Base-by-base conservation (phyloP, 192 early-diverging fungal genomes). In the Rhizoclosmatium sp. region DNA sequence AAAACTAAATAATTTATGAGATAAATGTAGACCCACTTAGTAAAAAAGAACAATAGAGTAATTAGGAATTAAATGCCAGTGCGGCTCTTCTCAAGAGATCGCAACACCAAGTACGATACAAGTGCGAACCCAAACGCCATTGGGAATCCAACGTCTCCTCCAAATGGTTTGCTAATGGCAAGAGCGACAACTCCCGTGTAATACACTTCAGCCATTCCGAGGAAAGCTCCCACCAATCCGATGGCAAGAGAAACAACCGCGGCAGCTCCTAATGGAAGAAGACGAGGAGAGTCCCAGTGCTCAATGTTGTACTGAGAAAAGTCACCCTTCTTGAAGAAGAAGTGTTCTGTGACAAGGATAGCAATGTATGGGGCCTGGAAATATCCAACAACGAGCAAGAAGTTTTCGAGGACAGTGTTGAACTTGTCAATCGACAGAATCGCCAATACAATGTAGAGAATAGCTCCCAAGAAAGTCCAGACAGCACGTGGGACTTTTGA, bases 171-270 rank as follows among this genome's bases (percentile, higher is more conserved):
- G 14, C 42, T 47, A 59, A 72, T 72, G 7, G 5, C 23, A 5
- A 59, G 21, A 9, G 71, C 71, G 21, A 72, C 44, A 7, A 72
- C 71, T 9, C 71, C 71, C 56, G 71, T 72, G 76, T 82, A 83
- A 51, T 64, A 83, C 4, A 82, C 74, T 69, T 83, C 81, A 31
- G 73, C 80, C 82, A 83, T 83, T 47, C 82, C 80, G 14, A 83
- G 31, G 44, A 81, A 47, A 7, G 80, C 80, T 48, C 82, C 82
- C 42, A 82, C 65, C 39, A 71, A 51, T 14, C 82, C 82, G 47
- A 71, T 31, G 39, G 45, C 71, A 3, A 77, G 62, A 14, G 82
- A 58, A 14, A 82, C 14, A 61, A 65, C 61, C 44, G 81, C 82
- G 16, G 80, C 79, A 23, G 75, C 49, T 12, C 82, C 82, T 16